Conservation (phyloP, 345 rosid genomes). For the Iberis pinnata region DNA sequence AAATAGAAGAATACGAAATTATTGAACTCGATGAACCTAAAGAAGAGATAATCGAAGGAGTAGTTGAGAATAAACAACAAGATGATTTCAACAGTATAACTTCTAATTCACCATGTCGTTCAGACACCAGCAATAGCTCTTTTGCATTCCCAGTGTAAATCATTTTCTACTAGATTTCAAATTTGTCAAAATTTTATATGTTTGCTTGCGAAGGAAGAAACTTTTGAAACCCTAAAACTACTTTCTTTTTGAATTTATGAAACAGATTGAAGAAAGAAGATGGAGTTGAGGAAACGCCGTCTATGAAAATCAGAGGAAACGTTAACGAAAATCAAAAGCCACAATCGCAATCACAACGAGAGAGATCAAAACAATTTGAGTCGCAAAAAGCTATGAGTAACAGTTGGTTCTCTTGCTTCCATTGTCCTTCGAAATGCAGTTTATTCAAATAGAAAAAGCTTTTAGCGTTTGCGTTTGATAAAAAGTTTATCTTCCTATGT, state of each 20-base stretch:
- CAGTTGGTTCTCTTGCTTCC: conserved; percentile 53
- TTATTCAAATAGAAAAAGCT: not conserved
- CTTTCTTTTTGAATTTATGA: not conserved
- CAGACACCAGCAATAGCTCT: conserved; percentile 41
- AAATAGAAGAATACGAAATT: not conserved
- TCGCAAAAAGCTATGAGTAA: conserved; percentile 12
- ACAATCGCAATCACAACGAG: conserved; percentile 2
- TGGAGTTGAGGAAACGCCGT: conserved; percentile 19
- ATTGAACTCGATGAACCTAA: not conserved
- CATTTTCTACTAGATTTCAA: no score
- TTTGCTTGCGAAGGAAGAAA: not conserved
- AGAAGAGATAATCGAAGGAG: not conserved
- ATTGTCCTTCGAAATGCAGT: conserved; percentile 33
- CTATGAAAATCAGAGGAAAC: conserved; percentile 2
- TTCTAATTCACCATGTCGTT: conserved; percentile 24
- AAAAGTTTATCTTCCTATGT: no score
- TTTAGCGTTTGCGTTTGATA: conserved; percentile 17
- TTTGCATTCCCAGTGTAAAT: conserved; percentile 67
- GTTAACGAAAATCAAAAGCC: not conserved
- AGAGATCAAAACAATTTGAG: not conserved
- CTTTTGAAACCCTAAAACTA: not conserved
- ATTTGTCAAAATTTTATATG: no score
- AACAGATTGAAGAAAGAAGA: conserved; percentile 40
- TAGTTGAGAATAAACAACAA: not conserved
- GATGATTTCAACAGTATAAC: conserved; percentile 3